Base-by-base conservation (phyloP, 2,329 filamentous ascomycete genomes). In the Elsinoe australis region DNA sequence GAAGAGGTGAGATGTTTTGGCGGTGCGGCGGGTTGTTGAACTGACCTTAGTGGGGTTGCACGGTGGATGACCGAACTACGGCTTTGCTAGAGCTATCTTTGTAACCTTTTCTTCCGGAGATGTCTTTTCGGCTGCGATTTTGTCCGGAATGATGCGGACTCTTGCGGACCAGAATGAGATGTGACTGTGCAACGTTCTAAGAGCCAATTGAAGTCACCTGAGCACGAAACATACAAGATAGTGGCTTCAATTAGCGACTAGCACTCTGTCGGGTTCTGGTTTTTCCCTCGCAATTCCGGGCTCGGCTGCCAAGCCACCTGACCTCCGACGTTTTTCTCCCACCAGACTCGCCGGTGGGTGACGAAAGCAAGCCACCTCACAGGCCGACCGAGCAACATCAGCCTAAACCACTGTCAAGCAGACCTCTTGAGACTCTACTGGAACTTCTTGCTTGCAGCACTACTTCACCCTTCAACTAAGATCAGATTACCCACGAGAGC, bases 11-110 rank as follows among this genome's bases (percentile, higher is more conserved):
- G 44, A 45, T 44, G 39, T 44, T 44, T 44, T 44, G 39, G 39
- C 39, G 39, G 24, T 44, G 21, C 36, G 36, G 36, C 21, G 36
- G 26, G 36, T 41, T 41, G 36, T 51, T 50, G 51, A 47, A 48
- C 45, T 49, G 51, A 47, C 47, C 50, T 52, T 42, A 47, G 50
- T 17, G 24, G 38, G 38, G 34, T 33, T 51, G 39, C 32, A 26
- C 24, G 39, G 24, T 44, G 18, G 24, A 31, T 44, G 21, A 42
- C 18, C 24, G 38, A 22, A 22, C 22, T 42, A 24, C 47, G 47
- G 26, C 26, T 29, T 28, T 29, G 19, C 47, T 49, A 39, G 41
- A 49, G 46, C 34, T 34, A 49, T 47, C 38, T 41, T 51, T 48
- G 32, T 38, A 36, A 48, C 15, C 33, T 38, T 18, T 29, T 35